Conservation (phyloP, 768 basidiomycete genomes). For the Xerocomellus chrysenteron region DNA sequence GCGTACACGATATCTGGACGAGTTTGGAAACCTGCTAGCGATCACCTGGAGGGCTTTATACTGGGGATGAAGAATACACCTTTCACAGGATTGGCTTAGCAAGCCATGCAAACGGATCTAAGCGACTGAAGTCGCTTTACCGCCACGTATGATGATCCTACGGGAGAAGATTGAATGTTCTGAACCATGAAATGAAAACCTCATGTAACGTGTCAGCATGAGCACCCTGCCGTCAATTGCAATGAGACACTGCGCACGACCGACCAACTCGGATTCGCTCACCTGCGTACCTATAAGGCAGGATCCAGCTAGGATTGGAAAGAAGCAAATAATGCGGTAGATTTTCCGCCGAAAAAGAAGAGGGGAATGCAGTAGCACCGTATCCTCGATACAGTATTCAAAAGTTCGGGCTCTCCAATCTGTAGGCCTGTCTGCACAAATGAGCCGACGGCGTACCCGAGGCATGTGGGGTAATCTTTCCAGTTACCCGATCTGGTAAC, state of each 20-base stretch:
- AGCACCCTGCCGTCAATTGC: neutral
- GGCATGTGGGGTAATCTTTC: neutral
- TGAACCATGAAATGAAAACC: constrained; percentile 4
- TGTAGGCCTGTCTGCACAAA: neutral
- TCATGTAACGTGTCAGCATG: neutral
- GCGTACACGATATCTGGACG: neutral
- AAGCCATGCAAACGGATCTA: neutral
- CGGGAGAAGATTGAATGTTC: neutral
- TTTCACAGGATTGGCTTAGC: neutral
- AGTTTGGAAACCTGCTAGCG: neutral
- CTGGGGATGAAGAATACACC: neutral
- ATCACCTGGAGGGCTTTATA: neutral
- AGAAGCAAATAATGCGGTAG: neutral
- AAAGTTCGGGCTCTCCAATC: neutral
- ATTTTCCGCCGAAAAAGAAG: neutral
- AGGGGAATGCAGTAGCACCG: too few relatives aligned
- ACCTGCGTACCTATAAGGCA: neutral
- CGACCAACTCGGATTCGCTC: neutral
- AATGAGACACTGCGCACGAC: neutral
- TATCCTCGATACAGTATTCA: neutral
- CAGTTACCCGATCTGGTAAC: neutral
- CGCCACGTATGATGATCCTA: neutral
- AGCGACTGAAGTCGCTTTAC: neutral
- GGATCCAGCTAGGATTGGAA: neutral
- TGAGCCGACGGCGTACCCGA: neutral